Conservation (phyloP, 2,329 filamentous ascomycete genomes). For the Colletotrichum magnum region DNA sequence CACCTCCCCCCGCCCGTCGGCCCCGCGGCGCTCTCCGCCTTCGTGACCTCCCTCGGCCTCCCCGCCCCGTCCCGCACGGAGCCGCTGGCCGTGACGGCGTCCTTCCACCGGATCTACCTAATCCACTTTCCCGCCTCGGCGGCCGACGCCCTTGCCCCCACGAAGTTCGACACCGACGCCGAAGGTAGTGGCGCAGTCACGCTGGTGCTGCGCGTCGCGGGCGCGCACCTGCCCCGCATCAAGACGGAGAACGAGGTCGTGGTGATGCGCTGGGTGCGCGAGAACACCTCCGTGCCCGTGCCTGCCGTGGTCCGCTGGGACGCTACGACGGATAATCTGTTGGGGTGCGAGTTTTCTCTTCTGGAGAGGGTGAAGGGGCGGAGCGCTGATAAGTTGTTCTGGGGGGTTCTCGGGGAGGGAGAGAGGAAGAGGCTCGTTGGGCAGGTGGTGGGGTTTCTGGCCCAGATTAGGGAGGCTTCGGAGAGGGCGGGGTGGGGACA, state of each 20-base stretch:
- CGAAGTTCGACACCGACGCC: slow-evolving; percentile 8
- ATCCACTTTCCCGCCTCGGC: slow-evolving; percentile 38
- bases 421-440: slow-evolving; percentile 50
- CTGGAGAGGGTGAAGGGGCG: slow-evolving; percentile 50
- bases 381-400: slow-evolving; percentile 43
- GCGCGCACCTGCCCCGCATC: slow-evolving; percentile 52
- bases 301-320: slow-evolving; percentile 52
- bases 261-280: slow-evolving; percentile 51
- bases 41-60: slow-evolving; percentile 41
- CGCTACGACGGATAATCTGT: slow-evolving; percentile 48
- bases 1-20: slow-evolving; percentile 20
- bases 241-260: slow-evolving; percentile 57
- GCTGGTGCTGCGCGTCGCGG: slow-evolving; percentile 51
- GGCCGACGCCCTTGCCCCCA: slow-evolving; percentile 2
- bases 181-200: not conserved
- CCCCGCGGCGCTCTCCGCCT: slow-evolving; percentile 24
- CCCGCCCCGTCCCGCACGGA: slow-evolving; percentile 39
- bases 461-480: slow-evolving; percentile 36
- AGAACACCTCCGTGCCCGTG: slow-evolving; percentile 50
- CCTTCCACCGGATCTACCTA: slow-evolving; percentile 48
- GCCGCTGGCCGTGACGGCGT: slow-evolving; percentile 41
- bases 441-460: slow-evolving; percentile 48
- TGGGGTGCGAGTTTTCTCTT: slow-evolving; percentile 59
- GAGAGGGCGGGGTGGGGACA: not conserved
- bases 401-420: slow-evolving; percentile 46